A percentile compares a stretch with the other conserved stretches of the same genome.
Evolutionary conservation across 2,329 filamentous ascomycete species (phyloP).

Genomic region (Didymellaceae sp.): DNA sequence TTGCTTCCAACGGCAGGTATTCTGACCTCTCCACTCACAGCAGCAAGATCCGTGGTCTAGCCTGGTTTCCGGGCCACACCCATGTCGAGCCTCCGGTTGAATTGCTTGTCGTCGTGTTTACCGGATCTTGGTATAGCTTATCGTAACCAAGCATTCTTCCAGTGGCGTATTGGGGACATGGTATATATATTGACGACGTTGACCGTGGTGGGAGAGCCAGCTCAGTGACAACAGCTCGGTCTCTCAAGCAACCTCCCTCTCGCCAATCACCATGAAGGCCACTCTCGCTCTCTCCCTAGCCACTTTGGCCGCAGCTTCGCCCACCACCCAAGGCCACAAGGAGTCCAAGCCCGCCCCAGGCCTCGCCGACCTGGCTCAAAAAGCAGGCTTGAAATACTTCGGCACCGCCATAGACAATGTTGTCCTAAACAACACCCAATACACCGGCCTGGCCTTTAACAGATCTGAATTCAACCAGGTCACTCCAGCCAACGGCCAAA

Average conservation of each 20-base stretch:
- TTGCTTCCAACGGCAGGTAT: slow-evolving; percentile 31
- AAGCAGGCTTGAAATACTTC: slow-evolving; percentile 63
- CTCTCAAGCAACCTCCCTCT: not conserved
- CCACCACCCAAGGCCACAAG: slow-evolving; percentile 17
- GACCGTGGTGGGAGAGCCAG: not conserved
- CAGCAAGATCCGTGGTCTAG: slow-evolving; percentile 12
- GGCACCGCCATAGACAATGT: slow-evolving; percentile 65
- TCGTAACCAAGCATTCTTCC: slow-evolving; percentile 4
- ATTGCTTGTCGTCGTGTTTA: slow-evolving; percentile 20
- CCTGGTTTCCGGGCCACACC: slow-evolving; percentile 18
- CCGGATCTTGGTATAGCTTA: slow-evolving; percentile 11
- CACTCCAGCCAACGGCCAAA: slow-evolving; percentile 68
- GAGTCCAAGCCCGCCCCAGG: slow-evolving; percentile 27
- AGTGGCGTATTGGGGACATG: not conserved
- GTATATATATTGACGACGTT: slow-evolving; percentile 1
- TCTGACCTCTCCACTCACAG: slow-evolving; percentile 11
- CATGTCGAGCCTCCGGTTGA: slow-evolving; percentile 20
- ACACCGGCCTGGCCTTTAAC: slow-evolving; percentile 63
- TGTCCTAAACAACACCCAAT: slow-evolving; percentile 57
- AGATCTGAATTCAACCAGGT: slow-evolving; percentile 67
- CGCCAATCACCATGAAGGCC: slow-evolving; percentile 38
- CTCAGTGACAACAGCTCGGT: not conserved
- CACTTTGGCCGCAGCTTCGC: slow-evolving; percentile 28
- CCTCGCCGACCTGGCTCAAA: slow-evolving; percentile 62
- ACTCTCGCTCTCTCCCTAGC: slow-evolving; percentile 23